Evolutionary conservation across 2,329 filamentous ascomycete species (phyloP).

Genomic region (Juglanconis oblonga): DNA sequence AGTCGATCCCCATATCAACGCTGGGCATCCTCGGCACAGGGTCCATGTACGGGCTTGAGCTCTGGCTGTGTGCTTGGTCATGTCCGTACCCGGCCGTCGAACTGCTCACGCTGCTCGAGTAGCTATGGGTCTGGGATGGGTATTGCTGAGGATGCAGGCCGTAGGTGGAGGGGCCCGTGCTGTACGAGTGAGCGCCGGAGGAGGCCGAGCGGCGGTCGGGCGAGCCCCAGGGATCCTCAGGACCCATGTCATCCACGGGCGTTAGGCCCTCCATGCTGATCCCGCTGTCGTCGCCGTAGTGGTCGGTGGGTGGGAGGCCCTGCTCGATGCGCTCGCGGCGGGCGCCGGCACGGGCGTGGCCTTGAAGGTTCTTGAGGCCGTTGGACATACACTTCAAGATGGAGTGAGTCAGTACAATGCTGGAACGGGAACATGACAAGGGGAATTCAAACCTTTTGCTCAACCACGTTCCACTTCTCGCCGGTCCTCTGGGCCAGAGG

Average conservation of each 20-base stretch:
- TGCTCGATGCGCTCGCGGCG: constrained; percentile 62
- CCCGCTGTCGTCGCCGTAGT: constrained; percentile 69
- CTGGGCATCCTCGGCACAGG: constrained; percentile 48
- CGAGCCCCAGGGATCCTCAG: constrained; percentile 50
- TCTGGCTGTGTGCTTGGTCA: constrained; percentile 34
- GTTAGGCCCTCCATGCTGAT: constrained; percentile 61
- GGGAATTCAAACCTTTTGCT: constrained; percentile 55
- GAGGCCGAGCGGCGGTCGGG: constrained; percentile 44
- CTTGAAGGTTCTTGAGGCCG: constrained; percentile 76
- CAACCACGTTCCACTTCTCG: constrained; percentile 76
- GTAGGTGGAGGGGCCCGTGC: constrained; percentile 20
- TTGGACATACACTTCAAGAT: constrained; percentile 71
- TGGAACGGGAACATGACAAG: neutral
- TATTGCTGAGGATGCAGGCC: constrained; percentile 21
- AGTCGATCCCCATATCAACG: constrained; percentile 60
- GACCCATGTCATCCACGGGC: constrained; percentile 56
- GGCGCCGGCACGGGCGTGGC: constrained; percentile 62
- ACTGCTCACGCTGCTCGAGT: constrained; percentile 54
- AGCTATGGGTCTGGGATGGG: constrained; percentile 37
- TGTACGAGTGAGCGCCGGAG: constrained; percentile 30
- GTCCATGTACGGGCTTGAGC: constrained; percentile 46
- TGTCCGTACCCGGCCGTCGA: constrained; percentile 27
- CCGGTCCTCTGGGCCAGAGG: constrained; percentile 69
- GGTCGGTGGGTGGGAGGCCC: constrained; percentile 37
- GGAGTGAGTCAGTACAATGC: constrained; percentile 16